These are phyloP conservation scores for Syzygium grande DNA, from an alignment of 345 rosid species.

Conservation along the genomic window DNA sequence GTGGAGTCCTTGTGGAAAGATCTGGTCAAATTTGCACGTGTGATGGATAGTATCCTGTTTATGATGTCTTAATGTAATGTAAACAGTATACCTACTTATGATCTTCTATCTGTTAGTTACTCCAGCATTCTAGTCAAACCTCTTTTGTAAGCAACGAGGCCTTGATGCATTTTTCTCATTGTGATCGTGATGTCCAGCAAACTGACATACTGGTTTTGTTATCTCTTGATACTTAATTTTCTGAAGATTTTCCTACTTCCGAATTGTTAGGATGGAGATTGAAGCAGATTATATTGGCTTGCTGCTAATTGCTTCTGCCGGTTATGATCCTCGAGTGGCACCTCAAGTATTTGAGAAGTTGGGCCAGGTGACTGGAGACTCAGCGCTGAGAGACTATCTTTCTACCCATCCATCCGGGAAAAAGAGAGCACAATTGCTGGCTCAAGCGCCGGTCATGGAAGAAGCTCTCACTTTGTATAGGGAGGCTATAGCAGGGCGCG, in stretches of 20 bases:
- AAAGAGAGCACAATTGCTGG: slow-evolving; percentile 67
- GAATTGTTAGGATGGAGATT: slow-evolving; percentile 66
- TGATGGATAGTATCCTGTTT: neutral
- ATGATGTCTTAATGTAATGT: neutral
- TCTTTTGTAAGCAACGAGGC: neutral
- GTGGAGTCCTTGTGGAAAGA: neutral
- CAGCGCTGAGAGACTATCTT: slow-evolving; percentile 46
- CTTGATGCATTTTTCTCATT: neutral
- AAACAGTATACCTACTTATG: neutral
- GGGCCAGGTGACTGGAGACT: slow-evolving; percentile 51
- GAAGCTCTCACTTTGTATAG: slow-evolving; percentile 75
- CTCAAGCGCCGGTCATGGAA: slow-evolving; percentile 82
- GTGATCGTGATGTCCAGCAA: neutral
- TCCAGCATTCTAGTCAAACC: neutral
- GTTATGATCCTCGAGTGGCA: slow-evolving; percentile 83
- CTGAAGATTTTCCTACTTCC: neutral
- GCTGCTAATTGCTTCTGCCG: slow-evolving; percentile 75
- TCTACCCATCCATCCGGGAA: slow-evolving; percentile 95
- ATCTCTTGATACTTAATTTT: neutral
- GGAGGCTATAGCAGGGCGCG: slow-evolving; percentile 51
- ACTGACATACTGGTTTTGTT: neutral
- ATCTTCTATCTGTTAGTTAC: neutral
- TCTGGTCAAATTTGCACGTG: neutral
- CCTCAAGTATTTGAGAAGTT: slow-evolving; percentile 78
- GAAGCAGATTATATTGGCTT: slow-evolving; percentile 93